Evolutionary conservation across 148 eudicot genomes (phyloP).

Genomic region (Diospyros kaki): DNA sequence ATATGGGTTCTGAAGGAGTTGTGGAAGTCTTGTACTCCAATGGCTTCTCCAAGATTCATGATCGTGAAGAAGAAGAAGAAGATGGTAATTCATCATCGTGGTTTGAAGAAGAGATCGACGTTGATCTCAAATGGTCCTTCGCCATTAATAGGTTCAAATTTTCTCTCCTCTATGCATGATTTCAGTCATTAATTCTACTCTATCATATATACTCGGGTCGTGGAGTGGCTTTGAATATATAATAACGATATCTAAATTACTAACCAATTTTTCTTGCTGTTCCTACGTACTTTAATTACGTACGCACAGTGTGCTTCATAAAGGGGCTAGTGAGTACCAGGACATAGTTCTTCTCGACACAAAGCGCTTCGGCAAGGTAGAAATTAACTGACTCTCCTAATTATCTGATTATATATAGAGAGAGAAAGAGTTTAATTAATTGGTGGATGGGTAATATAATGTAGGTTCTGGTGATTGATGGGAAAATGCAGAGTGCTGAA

Average conservation of each 20-base stretch:
- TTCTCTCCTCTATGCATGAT: not conserved
- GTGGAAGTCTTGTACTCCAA: constrained; percentile 35
- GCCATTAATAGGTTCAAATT: constrained; percentile 50
- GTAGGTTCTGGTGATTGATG: constrained; percentile 76
- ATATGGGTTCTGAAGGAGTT: constrained; percentile 38
- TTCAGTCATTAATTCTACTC: too few species aligned
- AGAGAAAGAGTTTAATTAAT: not conserved
- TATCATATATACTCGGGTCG: too few species aligned
- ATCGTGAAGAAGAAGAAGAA: constrained; percentile 12
- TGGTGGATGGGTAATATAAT: constrained; percentile 9
- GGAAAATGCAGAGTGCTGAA: constrained; percentile 86
- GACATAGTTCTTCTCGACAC: constrained; percentile 76
- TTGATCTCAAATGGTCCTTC: constrained; percentile 74
- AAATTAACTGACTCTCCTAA: not conserved
- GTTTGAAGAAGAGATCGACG: constrained; percentile 76
- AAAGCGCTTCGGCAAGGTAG: constrained; percentile 65
- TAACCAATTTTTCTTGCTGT: too few species aligned
- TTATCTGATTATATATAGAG: not conserved
- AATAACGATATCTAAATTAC: too few species aligned
- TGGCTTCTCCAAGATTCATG: constrained; percentile 24
- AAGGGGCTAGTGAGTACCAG: constrained; percentile 67
- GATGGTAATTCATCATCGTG: constrained; percentile 21
- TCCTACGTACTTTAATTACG: too few species aligned
- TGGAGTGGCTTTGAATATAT: too few species aligned
- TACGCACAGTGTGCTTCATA: constrained; percentile 51